Evolutionary conservation across 2,329 filamentous ascomycete genomes (phyloP).

Genomic region (Fusarium sp.): DNA sequence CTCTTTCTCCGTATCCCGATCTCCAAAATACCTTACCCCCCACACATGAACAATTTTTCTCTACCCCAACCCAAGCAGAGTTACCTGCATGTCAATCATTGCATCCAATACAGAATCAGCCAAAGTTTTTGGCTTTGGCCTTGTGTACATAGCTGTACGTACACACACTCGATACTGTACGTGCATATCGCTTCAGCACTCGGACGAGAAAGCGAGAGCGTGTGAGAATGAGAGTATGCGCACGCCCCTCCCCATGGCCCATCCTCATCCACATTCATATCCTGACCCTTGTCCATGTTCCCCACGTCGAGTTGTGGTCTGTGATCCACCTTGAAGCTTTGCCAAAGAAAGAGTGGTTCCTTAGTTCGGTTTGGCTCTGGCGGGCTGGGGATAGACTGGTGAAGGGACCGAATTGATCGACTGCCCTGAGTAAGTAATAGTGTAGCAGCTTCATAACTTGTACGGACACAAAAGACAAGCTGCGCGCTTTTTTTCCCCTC

Average conservation of each 20-base stretch:
- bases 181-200: neutral
- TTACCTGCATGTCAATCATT: slow-evolving; percentile 15
- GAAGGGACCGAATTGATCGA: slow-evolving; percentile 34
- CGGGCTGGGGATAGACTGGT: slow-evolving; percentile 24
- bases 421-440: slow-evolving; percentile 17
- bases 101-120: slow-evolving; percentile 12
- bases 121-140: slow-evolving; percentile 4
- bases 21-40: slow-evolving; percentile 1
- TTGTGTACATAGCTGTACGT: slow-evolving; percentile 20
- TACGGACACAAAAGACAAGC: slow-evolving; percentile 39
- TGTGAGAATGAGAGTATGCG: slow-evolving; percentile 4
- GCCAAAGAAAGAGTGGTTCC: slow-evolving; percentile 10
- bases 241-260: slow-evolving; percentile 31
- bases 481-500: slow-evolving; percentile 38
- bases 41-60: slow-evolving; percentile 12
- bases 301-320: slow-evolving; percentile 27
- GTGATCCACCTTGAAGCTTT: slow-evolving; percentile 20
- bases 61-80: slow-evolving; percentile 14
- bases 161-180: neutral
- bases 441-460: slow-evolving; percentile 39
- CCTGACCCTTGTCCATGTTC: slow-evolving; percentile 23
- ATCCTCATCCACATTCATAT: slow-evolving; percentile 12
- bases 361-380: slow-evolving; percentile 32
- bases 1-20: neutral
- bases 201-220: neutral